Percentiles rank a stretch among this genome's conserved stretches.
phyloP scores from a whole-genome alignment of 73 alveolate species.

The Stentor coeruleus region DNA sequence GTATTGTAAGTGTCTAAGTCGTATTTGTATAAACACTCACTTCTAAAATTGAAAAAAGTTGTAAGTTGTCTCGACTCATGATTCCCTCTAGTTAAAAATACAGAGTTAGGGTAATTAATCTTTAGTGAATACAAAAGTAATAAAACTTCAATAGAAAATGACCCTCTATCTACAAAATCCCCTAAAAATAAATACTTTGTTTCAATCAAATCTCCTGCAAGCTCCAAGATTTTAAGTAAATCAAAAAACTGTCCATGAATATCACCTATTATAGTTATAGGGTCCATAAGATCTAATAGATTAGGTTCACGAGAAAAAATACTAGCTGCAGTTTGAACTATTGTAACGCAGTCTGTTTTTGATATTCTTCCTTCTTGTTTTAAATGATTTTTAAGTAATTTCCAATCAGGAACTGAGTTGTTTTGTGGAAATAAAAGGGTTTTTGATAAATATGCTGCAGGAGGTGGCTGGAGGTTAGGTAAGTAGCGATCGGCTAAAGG shows the following conservation, averaged over 20 bases:
- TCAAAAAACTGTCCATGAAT: conserved; percentile 81
- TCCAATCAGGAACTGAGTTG: conserved; percentile 59
- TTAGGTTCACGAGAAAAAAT: conserved; percentile 72
- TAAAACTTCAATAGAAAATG: conserved; percentile 75
- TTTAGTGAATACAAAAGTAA: conserved; percentile 72
- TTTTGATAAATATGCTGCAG: conserved; percentile 32
- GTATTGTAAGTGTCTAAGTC: conserved; percentile 69
- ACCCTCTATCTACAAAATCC: conserved; percentile 90
- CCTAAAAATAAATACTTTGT: conserved; percentile 82
- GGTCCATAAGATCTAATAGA: conserved; percentile 61
- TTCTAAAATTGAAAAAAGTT: conserved; percentile 19
- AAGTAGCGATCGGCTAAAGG: conserved; percentile 36
- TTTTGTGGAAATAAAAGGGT: conserved; percentile 30
- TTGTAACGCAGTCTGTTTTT: conserved; percentile 35
- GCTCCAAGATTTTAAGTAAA: conserved; percentile 67
- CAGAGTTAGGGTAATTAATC: conserved; percentile 60
- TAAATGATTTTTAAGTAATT: conserved; percentile 49
- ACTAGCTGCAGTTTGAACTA: conserved; percentile 20
- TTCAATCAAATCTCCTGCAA: conserved; percentile 78
- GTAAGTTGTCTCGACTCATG: conserved; percentile 59
- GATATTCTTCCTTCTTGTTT: conserved; percentile 56
- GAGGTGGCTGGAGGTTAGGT: conserved; percentile 42
- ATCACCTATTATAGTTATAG: conserved; percentile 87
- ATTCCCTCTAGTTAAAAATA: conserved; percentile 78
- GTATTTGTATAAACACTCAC: conserved; percentile 59